Evolutionary conservation across 1,284 basidiomycete species (phyloP), one percentile per base, ranked within the genome.

Genomic region (Singerocomus rubriflavus): DNA sequence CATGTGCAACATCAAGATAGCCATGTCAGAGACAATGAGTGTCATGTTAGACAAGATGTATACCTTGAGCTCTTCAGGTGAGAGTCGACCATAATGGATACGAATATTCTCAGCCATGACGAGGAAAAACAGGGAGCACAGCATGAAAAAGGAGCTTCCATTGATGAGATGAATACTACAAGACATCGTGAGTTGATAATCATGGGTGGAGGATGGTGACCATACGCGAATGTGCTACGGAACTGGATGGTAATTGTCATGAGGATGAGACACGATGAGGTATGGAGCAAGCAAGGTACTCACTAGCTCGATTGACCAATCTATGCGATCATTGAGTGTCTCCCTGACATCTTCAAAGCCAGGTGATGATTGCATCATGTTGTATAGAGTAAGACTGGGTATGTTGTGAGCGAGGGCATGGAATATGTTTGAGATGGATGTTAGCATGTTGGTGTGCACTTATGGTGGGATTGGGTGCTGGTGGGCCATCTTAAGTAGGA

Each of bases 291-390:
- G 14, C 21, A 6, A 27, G 33, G 5, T 33, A 21, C 62, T 54
- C 9, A 63, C 64, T 0, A 60, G 36, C 5, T 64, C 64, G 5
- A 66, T 63, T 2, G 64, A 61, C 62, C 62, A 58, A n/a, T 50
- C 37, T 3, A 30, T 61, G 1, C 53, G 45, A 7, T 60, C 44
- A 7, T 60, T 53, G 39, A 63, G 41, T 31, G 43, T 45, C 7
- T 14, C n/a, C 27, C 37, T 64, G 50, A 63, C 52, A 10, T 66
- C 61, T 33, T 55, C 46, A 36, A 63, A 63, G 49, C 61, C 53
- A 4, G 4, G 14, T 3, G 60, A 63, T 5, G 53, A 47, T 5
- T 1, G 37, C 34, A 63, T 52, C 48, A 51, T 57, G 6, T 65
- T 33, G 4, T 63, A 59, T 0, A 57, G 25, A 1, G 60, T 61